Conservation (phyloP, 352 stramenopile genomes). For the Globisporangium perplexum region DNA sequence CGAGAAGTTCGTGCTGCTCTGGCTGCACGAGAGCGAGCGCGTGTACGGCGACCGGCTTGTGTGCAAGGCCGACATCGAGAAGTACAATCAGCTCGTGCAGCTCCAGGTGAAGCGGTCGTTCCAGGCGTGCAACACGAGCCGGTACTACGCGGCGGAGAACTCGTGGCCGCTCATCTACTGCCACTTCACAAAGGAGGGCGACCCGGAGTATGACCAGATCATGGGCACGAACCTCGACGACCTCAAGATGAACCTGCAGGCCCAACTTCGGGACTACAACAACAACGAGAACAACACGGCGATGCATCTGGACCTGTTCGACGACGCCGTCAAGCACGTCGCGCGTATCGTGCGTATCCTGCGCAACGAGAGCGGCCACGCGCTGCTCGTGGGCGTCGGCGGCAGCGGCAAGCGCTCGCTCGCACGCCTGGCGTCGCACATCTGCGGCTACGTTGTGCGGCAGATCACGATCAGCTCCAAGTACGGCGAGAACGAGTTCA, state of each 20-base stretch:
- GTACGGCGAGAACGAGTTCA: constrained; percentile 95
- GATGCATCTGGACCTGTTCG: constrained; percentile 96
- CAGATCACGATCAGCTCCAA: constrained; percentile 95
- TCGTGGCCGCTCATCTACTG: constrained; percentile 95
- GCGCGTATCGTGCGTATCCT: constrained; percentile 94
- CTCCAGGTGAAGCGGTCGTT: constrained; percentile 94
- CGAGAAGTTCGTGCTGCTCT: constrained; percentile 94
- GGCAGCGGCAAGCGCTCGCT: constrained; percentile 94
- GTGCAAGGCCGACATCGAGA: constrained; percentile 88
- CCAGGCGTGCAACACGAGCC: constrained; percentile 85
- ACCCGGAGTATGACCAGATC: constrained; percentile 93
- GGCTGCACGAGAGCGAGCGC: constrained; percentile 95
- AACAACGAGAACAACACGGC: constrained; percentile 94
- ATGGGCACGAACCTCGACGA: constrained; percentile 85
- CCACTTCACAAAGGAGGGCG: constrained; percentile 93
- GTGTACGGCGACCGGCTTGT: constrained; percentile 95
- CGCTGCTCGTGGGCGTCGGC: constrained; percentile 92
- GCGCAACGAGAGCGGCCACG: constrained; percentile 85
- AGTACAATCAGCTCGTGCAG: constrained; percentile 93
- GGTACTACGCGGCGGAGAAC: constrained; percentile 93
- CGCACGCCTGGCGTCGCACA: constrained; percentile 89
- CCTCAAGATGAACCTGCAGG: constrained; percentile 86
- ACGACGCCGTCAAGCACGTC: constrained; percentile 96
- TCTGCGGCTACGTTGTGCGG: constrained; percentile 88
- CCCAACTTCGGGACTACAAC: constrained; percentile 92